A percentile compares a stretch with the other conserved stretches of the same genome.
Conservation (phyloP, 108 stramenopile species). For the Cyclotella baltica region DNA sequence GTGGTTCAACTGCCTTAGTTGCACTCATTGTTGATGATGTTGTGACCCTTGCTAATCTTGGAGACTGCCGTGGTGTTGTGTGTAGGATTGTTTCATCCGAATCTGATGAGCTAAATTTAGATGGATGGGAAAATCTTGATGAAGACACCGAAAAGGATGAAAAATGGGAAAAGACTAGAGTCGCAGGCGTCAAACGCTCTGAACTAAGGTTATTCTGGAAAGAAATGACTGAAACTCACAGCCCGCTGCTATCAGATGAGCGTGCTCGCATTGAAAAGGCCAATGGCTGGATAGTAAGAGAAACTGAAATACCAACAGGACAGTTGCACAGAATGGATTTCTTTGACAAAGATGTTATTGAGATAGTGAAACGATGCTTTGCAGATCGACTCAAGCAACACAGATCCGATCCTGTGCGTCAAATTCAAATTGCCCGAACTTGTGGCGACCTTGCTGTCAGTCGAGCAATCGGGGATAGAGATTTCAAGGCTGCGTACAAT, state of each 20-base stretch:
- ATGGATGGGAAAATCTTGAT: conserved; percentile 36
- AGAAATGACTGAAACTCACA: conserved; percentile 75
- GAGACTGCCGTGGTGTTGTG: conserved; percentile 79
- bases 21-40: conserved; percentile 67
- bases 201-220: conserved; percentile 59
- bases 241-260: conserved; percentile 68
- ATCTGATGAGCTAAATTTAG: conserved; percentile 23
- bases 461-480: conserved; percentile 84
- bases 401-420: conserved; percentile 73
- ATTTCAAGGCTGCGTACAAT: conserved; percentile 84
- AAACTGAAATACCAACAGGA: conserved; percentile 71
- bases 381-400: conserved; percentile 62
- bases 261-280: conserved; percentile 70
- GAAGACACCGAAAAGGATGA: conserved; percentile 28
- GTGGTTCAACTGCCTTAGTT: conserved; percentile 79
- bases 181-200: conserved; percentile 12
- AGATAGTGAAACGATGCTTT: conserved; percentile 76
- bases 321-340: conserved; percentile 81
- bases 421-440: conserved; percentile 74
- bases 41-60: conserved; percentile 73
- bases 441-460: conserved; percentile 89
- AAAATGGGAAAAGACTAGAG: conserved; percentile 36
- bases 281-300: conserved; percentile 83
- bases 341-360: conserved; percentile 74
- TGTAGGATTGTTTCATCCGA: conserved; percentile 54